Conservation (phyloP, 2,329 filamentous ascomycete genomes). For the Chaetomiaceae sp. region DNA sequence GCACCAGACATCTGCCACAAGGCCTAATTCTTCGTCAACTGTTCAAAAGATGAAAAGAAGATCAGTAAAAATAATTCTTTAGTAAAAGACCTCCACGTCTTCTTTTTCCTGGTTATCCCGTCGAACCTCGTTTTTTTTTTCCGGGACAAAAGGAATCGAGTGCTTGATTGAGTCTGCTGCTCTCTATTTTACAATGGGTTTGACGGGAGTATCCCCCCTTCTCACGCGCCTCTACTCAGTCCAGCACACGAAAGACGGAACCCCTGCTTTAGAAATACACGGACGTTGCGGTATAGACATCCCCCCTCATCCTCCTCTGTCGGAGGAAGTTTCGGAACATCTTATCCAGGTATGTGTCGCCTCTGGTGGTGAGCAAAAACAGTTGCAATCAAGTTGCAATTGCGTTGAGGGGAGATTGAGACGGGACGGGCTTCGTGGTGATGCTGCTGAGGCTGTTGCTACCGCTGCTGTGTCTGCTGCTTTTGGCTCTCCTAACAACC, state of each 20-base stretch:
- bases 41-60: too few species aligned
- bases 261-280: constrained; percentile 47
- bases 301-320: constrained; percentile 57
- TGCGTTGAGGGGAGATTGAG: constrained; percentile 58
- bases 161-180: constrained; percentile 58
- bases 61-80: too few species aligned
- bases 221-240: constrained; percentile 44
- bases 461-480: too few species aligned
- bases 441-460: too few species aligned
- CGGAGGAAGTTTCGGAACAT: constrained; percentile 99
- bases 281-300: constrained; percentile 30
- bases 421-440: too few species aligned
- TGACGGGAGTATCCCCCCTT: constrained; percentile 44
- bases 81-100: too few species aligned
- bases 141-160: constrained; percentile 58
- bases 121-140: too few species aligned
- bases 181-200: constrained; percentile 60
- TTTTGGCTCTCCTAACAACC: too few species aligned
- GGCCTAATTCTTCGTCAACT: too few species aligned
- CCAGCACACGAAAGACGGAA: constrained; percentile 40
- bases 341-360: constrained; percentile 51
- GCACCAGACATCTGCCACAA: too few species aligned
- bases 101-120: too few species aligned
- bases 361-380: constrained; percentile 49
- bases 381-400: constrained; percentile 61